Base-by-base conservation (phyloP, 192 early-diverging fungal genomes). In the Backusella sp. region DNA sequence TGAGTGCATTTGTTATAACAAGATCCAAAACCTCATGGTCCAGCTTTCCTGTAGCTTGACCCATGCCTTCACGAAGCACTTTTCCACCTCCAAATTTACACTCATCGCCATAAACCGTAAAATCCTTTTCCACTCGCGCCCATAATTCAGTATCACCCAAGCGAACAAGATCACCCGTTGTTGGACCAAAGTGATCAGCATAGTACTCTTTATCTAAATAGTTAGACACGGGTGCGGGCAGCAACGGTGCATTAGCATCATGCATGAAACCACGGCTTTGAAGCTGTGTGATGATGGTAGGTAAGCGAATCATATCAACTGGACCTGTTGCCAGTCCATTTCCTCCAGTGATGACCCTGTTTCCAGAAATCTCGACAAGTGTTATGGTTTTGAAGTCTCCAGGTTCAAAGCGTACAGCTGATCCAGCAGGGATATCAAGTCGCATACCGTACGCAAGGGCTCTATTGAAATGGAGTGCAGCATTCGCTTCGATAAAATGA, bases 31-130 rank as follows among this genome's bases (percentile, higher is more conserved):
- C 91, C 46, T 93, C 92, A 1, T 37, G 77, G 71, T 94, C 91
- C 17, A 74, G 37, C 14, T 91, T 77, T n/a, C 86, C 87, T 26
- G 88, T 90, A 8, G 87, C 83, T 80, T 96, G 95, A n/a, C 97
- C 97, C 97, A 99, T 99, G 52, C 97, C 97, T 74, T 97, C 96
- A 67, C 96, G 88, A 80, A 97, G 84, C 11, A 96, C 96, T 84
- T 96, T 96, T 59, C 96, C 96, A 66, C 96, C 96, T 62, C 97
- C 97, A 89, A 99, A 99, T 79, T 96, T 96, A 78, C 91, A 92
- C 80, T 99, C 97, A 76, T 99, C 96, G 28, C 97, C 97, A 77
- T 97, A 98, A 11, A 89, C 82, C 0, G 97, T 97, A 30, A 81
- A 94, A 77, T 99, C 97, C 76, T 87, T 87, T 82, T 99, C 97